A percentile compares a stretch with the other conserved stretches of the same genome.
phyloP scores from a whole-genome alignment of 345 rosid genomes.

The Corchorus capsularis region DNA sequence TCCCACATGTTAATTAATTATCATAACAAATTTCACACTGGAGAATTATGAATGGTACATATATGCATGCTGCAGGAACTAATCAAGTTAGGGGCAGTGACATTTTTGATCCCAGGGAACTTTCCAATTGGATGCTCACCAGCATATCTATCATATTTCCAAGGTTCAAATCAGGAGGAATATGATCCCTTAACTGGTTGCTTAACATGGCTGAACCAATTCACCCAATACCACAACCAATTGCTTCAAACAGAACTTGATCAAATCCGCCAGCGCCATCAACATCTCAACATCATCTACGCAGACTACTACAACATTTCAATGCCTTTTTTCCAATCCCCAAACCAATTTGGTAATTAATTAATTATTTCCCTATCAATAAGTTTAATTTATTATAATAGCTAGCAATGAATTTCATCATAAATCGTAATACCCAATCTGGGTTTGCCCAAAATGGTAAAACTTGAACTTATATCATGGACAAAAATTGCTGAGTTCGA shows the following conservation, averaged over 20 bases:
- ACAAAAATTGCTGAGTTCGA: too few species aligned
- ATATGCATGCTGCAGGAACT: constrained; percentile 45
- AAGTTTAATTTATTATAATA: too few species aligned
- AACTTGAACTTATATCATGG: too few species aligned
- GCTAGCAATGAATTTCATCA: too few species aligned
- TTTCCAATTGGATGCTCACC: constrained; percentile 44
- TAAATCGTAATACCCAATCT: too few species aligned
- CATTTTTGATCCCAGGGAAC: constrained; percentile 51
- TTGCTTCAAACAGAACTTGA: constrained; percentile 33
- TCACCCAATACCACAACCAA: constrained; percentile 38
- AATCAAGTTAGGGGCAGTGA: neutral
- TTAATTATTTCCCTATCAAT: too few species aligned
- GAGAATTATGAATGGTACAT: neutral
- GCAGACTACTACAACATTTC: constrained; percentile 45
- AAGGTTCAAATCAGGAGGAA: constrained; percentile 18
- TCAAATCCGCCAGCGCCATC: constrained; percentile 27
- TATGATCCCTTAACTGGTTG: constrained; percentile 48
- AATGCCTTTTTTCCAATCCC: constrained; percentile 30
- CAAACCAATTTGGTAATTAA: constrained; percentile 37
- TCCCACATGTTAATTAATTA: too few species aligned
- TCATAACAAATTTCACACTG: neutral
- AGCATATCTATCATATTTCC: constrained; percentile 34
- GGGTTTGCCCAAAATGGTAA: too few species aligned
- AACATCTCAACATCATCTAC: constrained; percentile 36
- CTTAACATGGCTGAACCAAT: constrained; percentile 40